These are phyloP conservation scores for Elongisporangium senticosum DNA, from an alignment of 352 stramenopile genomes.

Conservation along the genomic window DNA sequence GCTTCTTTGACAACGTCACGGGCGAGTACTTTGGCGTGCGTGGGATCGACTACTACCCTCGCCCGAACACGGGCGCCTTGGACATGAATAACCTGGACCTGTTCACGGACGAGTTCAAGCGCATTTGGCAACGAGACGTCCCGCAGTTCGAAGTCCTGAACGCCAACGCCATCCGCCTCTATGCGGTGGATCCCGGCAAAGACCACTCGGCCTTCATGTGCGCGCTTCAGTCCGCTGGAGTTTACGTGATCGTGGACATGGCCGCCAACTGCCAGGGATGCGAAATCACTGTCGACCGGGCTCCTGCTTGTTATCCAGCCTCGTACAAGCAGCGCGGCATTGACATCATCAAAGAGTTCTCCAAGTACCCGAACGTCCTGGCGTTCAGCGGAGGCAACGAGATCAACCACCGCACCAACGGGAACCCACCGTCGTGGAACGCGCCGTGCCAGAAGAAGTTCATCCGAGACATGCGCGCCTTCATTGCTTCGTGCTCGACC, in stretches of 20 bases:
- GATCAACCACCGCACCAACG: slow-evolving; percentile 62
- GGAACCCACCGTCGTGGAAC: slow-evolving; percentile 44
- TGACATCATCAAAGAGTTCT: slow-evolving; percentile 75
- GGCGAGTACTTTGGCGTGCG: slow-evolving; percentile 65
- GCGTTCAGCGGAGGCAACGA: slow-evolving; percentile 79
- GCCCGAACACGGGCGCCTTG: slow-evolving; percentile 60
- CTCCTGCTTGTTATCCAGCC: slow-evolving; percentile 52
- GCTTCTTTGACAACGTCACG: slow-evolving; percentile 72
- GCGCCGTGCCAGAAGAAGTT: slow-evolving; percentile 88
- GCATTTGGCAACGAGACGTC: slow-evolving; percentile 72
- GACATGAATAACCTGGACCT: slow-evolving; percentile 79
- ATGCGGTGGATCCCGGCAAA: slow-evolving; percentile 62
- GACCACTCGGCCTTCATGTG: slow-evolving; percentile 87
- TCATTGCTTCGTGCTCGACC: slow-evolving; percentile 43
- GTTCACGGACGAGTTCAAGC: slow-evolving; percentile 64
- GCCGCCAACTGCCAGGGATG: slow-evolving; percentile 54
- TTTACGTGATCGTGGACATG: slow-evolving; percentile 73
- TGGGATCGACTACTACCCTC: slow-evolving; percentile 85
- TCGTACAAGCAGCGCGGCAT: slow-evolving; percentile 71
- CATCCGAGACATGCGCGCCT: slow-evolving; percentile 80
- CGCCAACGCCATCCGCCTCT: slow-evolving; percentile 79
- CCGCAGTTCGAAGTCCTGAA: slow-evolving; percentile 52
- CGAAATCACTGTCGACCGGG: slow-evolving; percentile 49
- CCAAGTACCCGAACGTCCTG: slow-evolving; percentile 81
- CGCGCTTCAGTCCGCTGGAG: slow-evolving; percentile 58